Conservation (phyloP, 164 flowering plant species). For the Echeveria elegans region DNA sequence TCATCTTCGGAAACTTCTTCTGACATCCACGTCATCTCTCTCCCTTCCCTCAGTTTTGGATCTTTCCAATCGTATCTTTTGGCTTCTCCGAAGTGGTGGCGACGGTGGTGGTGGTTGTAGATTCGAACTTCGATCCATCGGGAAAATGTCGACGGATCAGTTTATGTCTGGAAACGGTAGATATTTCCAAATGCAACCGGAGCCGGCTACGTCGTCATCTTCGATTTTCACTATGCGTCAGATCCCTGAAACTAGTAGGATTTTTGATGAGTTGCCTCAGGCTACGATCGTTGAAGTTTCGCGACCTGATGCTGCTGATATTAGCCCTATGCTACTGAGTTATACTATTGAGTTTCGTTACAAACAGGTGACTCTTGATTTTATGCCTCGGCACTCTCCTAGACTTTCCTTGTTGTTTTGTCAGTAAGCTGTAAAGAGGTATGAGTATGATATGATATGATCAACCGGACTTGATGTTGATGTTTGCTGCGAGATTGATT, state of each 20-base stretch:
- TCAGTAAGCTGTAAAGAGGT: too few species aligned
- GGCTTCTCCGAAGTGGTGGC: too few species aligned
- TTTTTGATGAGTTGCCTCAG: conserved; percentile 86
- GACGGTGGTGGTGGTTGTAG: not conserved
- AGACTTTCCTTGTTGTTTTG: too few species aligned
- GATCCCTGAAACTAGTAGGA: conserved; percentile 34
- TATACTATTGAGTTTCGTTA: conserved; percentile 82
- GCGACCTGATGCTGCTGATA: conserved; percentile 85
- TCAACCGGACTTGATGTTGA: too few species aligned
- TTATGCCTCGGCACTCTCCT: not conserved
- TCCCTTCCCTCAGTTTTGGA: not conserved
- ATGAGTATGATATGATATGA: too few species aligned
- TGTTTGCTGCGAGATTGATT: too few species aligned
- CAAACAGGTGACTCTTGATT: conserved; percentile 42
- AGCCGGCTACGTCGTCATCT: conserved; percentile 24
- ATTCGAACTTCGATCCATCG: not conserved
- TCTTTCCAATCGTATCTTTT: not conserved
- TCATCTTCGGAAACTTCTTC: not conserved
- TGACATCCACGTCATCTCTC: not conserved
- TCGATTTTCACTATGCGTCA: conserved; percentile 33
- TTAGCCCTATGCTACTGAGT: conserved; percentile 73
- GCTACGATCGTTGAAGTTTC: conserved; percentile 80
- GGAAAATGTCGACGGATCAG: conserved; percentile 49
- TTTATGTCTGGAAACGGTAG: conserved; percentile 18
- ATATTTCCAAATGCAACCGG: conserved; percentile 60